Percentiles rank a stretch among this genome's conserved stretches.
phyloP scores from a whole-genome alignment of 208 protist genomes.

The Entamoeba histolytica region DNA sequence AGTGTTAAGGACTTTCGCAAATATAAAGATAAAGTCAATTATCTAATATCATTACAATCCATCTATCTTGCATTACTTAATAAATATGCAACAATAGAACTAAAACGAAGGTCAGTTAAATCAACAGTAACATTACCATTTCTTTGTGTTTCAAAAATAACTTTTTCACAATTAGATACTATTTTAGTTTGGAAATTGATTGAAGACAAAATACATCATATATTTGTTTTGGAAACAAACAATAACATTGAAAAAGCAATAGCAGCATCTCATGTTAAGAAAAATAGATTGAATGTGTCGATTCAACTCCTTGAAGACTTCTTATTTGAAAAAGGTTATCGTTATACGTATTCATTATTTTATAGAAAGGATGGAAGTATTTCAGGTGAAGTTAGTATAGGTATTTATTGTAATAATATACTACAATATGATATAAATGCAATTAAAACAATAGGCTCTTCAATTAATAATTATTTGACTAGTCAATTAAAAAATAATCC shows the following conservation, averaged over 20 bases:
- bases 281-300: background rate
- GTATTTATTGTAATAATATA: no score
- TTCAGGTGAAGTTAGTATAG: background rate
- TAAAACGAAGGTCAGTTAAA: background rate
- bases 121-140: background rate
- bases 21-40: background rate
- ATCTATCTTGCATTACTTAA: background rate
- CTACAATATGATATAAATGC: no score
- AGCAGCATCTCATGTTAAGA: background rate
- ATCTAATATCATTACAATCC: background rate
- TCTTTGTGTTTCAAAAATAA: background rate
- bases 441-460: no score
- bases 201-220: background rate
- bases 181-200: background rate
- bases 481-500: no score
- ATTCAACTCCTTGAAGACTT: background rate
- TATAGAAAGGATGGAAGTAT: background rate
- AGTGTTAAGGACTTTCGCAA: background rate
- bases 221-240: background rate
- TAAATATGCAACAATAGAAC: background rate
- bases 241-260: background rate
- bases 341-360: background rate
- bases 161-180: background rate
- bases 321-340: background rate
- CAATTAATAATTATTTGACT: no score